A percentile compares a stretch with the other conserved stretches of the same genome.
phyloP scores from a whole-genome alignment of 768 basidiomycete species.

The Cystobasidium ongulense region DNA sequence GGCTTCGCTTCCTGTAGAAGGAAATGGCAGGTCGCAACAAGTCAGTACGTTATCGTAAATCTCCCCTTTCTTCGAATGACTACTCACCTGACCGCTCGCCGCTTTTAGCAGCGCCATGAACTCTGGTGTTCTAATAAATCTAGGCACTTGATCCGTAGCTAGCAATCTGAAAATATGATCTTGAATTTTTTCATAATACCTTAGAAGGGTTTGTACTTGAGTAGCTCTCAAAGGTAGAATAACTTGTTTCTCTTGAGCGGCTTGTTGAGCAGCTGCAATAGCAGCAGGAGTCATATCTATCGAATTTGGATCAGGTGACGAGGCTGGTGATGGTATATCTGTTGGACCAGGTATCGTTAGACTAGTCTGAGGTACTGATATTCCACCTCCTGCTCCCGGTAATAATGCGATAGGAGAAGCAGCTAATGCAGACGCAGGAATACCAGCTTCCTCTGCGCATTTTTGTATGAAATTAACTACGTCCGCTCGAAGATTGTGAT shows the following conservation, averaged over 20 bases:
- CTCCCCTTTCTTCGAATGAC: too few species aligned
- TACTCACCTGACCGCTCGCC: conserved; percentile 12
- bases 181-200: conserved; percentile 91
- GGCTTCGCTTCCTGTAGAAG: too few species aligned
- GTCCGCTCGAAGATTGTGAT: conserved; percentile 90
- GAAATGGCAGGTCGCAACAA: too few species aligned
- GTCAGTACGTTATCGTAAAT: too few species aligned
- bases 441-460: conserved; percentile 57
- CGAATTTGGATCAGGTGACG: not conserved
- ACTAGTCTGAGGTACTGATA: not conserved
- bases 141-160: conserved; percentile 98
- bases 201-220: conserved; percentile 85
- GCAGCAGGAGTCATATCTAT: not conserved
- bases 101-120: conserved; percentile 23
- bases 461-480: conserved; percentile 87
- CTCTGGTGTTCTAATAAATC: conserved; percentile 44
- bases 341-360: not conserved
- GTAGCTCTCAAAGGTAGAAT: conserved; percentile 70
- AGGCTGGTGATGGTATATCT: not conserved
- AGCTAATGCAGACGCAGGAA: conserved; percentile 3
- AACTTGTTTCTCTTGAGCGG: not conserved
- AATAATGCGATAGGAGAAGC: conserved; percentile 35
- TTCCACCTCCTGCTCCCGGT: not conserved
- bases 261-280: not conserved
- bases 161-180: conserved; percentile 92